Percentiles rank a stretch among this genome's conserved stretches.
These are phyloP conservation scores for Eremothecium cymbalariae DNA, from an alignment of 1,139 yeast genomes.

Conservation along the genomic window DNA sequence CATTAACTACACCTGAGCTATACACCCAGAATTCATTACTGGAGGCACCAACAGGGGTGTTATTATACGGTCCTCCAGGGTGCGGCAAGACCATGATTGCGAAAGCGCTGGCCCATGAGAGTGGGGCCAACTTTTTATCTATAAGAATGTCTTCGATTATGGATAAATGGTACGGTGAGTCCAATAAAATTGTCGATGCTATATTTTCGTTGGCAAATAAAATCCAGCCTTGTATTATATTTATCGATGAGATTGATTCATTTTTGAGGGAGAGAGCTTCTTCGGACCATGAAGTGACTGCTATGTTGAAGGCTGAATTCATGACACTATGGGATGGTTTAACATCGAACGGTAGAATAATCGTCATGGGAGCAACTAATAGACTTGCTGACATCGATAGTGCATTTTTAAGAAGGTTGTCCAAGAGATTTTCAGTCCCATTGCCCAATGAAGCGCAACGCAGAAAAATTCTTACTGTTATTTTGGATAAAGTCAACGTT, in stretches of 20 bases:
- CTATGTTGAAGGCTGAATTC: constrained; percentile 90
- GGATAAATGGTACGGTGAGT: constrained; percentile 99
- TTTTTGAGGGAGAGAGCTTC: constrained; percentile 81
- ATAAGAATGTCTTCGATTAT: constrained; percentile 89
- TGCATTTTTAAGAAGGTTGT: constrained; percentile 88
- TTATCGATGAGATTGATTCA: constrained; percentile 94
- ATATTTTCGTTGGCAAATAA: constrained; percentile 84
- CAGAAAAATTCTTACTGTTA: constrained; percentile 53
- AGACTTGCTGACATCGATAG: constrained; percentile 85
- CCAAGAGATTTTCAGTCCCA: constrained; percentile 76
- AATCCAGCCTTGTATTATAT: constrained; percentile 88
- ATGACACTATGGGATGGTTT: constrained; percentile 98
- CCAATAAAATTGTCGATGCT: constrained; percentile 90
- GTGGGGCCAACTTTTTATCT: constrained; percentile 86
- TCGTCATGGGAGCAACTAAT: constrained; percentile 93
- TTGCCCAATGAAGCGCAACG: constrained; percentile 69
- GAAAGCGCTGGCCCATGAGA: constrained; percentile 86
- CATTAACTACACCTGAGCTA: constrained; percentile 54
- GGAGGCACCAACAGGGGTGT: constrained; percentile 90
- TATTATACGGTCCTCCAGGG: constrained; percentile 94
- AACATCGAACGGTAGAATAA: constrained; percentile 60
- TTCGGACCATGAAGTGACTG: constrained; percentile 90
- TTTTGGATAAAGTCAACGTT: constrained; percentile 56
- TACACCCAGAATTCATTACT: constrained; percentile 40
- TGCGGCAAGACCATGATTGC: constrained; percentile 98